phyloP scores from a whole-genome alignment of 2,329 filamentous ascomycete genomes.

The Teratosphaeria zuluensis region DNA sequence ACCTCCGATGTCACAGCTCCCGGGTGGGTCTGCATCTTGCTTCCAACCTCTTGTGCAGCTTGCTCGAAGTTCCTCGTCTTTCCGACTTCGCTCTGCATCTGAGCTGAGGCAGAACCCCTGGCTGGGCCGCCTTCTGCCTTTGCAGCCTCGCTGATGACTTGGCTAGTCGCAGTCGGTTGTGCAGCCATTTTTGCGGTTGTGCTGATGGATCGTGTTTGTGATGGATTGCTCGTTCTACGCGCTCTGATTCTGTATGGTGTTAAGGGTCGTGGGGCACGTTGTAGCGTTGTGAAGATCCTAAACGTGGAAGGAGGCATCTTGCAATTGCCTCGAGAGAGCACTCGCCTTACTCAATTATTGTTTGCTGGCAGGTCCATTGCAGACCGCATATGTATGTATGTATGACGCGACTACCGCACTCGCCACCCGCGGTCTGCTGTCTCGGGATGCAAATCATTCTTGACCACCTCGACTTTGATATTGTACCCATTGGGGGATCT shows the following conservation, averaged over 20 bases:
- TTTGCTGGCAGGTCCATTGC: neutral
- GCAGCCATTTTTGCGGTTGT: conserved; percentile 8
- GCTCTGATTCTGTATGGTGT: neutral
- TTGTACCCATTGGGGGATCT: no score
- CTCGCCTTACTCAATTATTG: no score
- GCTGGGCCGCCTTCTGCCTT: conserved; percentile 23
- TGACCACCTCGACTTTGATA: no score
- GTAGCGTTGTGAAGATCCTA: neutral
- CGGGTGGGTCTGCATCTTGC: conserved; percentile 20
- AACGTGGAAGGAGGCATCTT: neutral
- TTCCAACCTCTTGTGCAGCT: conserved; percentile 19
- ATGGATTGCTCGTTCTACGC: neutral
- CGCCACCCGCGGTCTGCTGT: neutral
- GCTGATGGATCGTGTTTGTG: neutral
- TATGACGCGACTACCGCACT: neutral
- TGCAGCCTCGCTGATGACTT: conserved; percentile 25
- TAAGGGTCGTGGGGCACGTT: neutral
- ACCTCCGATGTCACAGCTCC: conserved; percentile 26
- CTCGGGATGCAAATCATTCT: neutral
- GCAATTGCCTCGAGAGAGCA: neutral
- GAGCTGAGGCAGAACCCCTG: conserved; percentile 23
- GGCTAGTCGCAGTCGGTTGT: conserved; percentile 9
- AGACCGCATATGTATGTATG: neutral
- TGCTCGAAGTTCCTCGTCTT: conserved; percentile 20
- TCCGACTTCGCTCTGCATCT: conserved; percentile 26